A percentile compares a stretch with the other conserved stretches of the same genome.
Evolutionary conservation across 495 filamentous ascomycete species (phyloP).

Genomic region (Amorphotheca resinae): DNA sequence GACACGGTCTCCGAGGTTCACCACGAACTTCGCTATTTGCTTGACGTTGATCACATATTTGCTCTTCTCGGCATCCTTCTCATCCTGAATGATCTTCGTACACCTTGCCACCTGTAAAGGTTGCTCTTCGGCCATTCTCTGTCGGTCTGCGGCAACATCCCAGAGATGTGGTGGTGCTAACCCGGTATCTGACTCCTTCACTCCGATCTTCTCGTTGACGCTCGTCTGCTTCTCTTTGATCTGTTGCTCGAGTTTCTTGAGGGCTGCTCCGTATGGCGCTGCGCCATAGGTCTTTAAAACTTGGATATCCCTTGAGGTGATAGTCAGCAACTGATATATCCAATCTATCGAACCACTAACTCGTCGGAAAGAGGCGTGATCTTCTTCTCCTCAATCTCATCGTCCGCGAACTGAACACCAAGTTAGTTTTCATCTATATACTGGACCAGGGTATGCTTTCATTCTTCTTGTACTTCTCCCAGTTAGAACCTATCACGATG

Average conservation of each 20-base stretch:
- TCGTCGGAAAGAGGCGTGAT: constrained; percentile 92
- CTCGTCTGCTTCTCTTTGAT: constrained; percentile 96
- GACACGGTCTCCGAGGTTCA: constrained; percentile 93
- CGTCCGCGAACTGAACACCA: constrained; percentile 56
- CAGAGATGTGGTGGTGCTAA: constrained; percentile 96
- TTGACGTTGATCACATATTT: constrained; percentile 99
- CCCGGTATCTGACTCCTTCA: constrained; percentile 90
- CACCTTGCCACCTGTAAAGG: constrained; percentile 94
- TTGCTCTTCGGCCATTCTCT: constrained; percentile 97
- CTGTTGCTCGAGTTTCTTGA: constrained; percentile 95
- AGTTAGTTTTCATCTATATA: background rate
- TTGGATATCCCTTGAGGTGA: constrained; percentile 70
- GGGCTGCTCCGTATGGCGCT: constrained; percentile 78
- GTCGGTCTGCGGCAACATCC: constrained; percentile 94
- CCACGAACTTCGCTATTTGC: constrained; percentile 98
- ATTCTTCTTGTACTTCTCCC: constrained; percentile 97
- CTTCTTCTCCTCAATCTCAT: constrained; percentile 98
- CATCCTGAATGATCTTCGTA: constrained; percentile 97
- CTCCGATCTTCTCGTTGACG: constrained; percentile 93
- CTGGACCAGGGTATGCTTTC: background rate
- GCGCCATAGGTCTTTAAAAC: constrained; percentile 98
- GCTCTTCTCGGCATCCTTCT: constrained; percentile 93
- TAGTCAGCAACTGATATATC: constrained; percentile 8
- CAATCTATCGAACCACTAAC: no score
- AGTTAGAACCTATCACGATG: constrained; percentile 82